Conservation (phyloP, 768 basidiomycete genomes). For the Lactarius akahatsu region DNA sequence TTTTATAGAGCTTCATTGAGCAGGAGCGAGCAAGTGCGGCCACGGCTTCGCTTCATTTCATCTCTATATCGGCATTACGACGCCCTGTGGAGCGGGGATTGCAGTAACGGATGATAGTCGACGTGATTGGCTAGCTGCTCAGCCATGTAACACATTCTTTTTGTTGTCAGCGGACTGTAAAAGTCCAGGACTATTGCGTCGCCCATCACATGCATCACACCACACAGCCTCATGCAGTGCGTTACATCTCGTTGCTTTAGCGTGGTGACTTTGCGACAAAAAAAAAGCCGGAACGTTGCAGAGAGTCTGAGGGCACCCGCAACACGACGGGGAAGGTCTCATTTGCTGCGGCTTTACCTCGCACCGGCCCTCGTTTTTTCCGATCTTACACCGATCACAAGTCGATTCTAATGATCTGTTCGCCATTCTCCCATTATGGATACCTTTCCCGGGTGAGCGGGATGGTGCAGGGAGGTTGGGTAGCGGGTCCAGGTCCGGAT, state of each 20-base stretch:
- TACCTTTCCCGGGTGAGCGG: not conserved
- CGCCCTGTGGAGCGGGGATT: too few species aligned
- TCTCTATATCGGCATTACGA: too few species aligned
- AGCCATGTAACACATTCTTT: not conserved
- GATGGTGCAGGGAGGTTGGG: not conserved
- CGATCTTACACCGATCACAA: not conserved
- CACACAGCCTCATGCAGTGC: not conserved
- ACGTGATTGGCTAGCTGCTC: not conserved
- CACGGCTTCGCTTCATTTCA: not conserved
- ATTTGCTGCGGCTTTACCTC: slow-evolving; percentile 1
- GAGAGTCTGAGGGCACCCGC: not conserved
- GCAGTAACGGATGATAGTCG: too few species aligned
- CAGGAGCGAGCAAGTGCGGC: not conserved
- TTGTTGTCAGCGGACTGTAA: not conserved
- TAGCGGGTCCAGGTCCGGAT: not conserved
- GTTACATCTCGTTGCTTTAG: not conserved
- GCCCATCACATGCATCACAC: not conserved
- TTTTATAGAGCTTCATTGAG: not conserved
- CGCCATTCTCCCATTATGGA: not conserved
- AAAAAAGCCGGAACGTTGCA: not conserved
- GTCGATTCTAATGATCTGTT: not conserved
- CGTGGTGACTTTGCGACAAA: not conserved
- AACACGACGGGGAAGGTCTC: too few species aligned
- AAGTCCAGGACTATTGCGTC: not conserved
- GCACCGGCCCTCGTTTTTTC: not conserved